Percentiles rank a stretch among this genome's conserved stretches.
Evolutionary conservation across 2,329 filamentous ascomycete genomes (phyloP).

Genomic region (Aureobasidium sp.): DNA sequence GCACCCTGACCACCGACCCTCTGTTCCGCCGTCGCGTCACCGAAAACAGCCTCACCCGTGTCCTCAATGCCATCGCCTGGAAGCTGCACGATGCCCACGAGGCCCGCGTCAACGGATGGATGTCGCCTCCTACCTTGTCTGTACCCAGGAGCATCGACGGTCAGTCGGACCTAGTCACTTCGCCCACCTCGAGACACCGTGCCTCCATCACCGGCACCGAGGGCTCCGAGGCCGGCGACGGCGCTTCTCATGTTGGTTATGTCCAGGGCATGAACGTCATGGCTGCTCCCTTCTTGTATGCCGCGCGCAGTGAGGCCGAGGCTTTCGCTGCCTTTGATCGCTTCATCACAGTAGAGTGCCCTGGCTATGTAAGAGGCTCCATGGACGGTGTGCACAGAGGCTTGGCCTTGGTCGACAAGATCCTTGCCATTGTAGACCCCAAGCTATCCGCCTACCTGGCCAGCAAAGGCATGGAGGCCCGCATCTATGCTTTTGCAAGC

Average conservation of each 20-base stretch:
- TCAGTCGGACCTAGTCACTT: constrained; percentile 38
- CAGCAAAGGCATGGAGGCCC: constrained; percentile 79
- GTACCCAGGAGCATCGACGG: constrained; percentile 44
- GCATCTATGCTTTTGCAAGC: constrained; percentile 93
- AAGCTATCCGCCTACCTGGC: constrained; percentile 79
- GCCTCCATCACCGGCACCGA: constrained; percentile 50
- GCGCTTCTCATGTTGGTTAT: constrained; percentile 69
- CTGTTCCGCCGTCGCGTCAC: constrained; percentile 92
- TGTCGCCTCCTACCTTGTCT: constrained; percentile 42
- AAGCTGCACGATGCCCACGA: constrained; percentile 72
- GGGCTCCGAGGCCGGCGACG: constrained; percentile 52
- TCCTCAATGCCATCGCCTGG: constrained; percentile 95
- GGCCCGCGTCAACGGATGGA: constrained; percentile 49
- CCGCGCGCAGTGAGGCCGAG: constrained; percentile 87
- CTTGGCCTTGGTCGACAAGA: constrained; percentile 82
- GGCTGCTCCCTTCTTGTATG: constrained; percentile 91
- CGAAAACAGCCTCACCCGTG: constrained; percentile 86
- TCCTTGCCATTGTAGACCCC: constrained; percentile 83
- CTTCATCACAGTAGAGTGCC: constrained; percentile 80
- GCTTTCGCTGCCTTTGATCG: constrained; percentile 87
- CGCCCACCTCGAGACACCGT: constrained; percentile 27
- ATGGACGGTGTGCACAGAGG: constrained; percentile 97
- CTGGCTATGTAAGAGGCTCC: constrained; percentile 86
- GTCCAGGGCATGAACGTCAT: constrained; percentile 99
- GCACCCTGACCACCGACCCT: constrained; percentile 93